Conservation (phyloP, 2,329 filamentous ascomycete species). For the Ophiostoma pallidulum region DNA sequence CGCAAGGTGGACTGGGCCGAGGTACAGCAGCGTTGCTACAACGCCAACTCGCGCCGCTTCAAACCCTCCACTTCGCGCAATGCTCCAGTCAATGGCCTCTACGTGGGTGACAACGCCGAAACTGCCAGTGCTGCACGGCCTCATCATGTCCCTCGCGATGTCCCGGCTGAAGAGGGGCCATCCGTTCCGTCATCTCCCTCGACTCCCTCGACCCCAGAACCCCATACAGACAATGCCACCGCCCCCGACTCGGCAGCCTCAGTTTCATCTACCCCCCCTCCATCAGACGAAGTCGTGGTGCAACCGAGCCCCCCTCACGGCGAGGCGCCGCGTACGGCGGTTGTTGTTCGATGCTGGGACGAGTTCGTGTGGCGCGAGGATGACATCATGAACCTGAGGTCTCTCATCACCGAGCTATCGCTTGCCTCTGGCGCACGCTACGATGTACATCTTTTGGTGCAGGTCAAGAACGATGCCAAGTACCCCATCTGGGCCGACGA, state of each 20-base stretch:
- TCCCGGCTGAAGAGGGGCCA: neutral
- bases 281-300: conserved; percentile 7
- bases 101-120: conserved; percentile 25
- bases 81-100: conserved; percentile 41
- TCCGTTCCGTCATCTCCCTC: too few relatives aligned
- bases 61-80: conserved; percentile 33
- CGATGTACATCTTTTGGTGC: conserved; percentile 74
- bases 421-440: conserved; percentile 79
- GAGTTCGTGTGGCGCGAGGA: conserved; percentile 71
- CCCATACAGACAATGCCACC: too few relatives aligned
- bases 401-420: conserved; percentile 73
- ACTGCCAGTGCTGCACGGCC: conserved; percentile 11
- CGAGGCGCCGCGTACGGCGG: conserved; percentile 53
- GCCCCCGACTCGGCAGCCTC: too few relatives aligned
- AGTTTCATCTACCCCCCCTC: too few relatives aligned
- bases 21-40: conserved; percentile 63
- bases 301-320: neutral
- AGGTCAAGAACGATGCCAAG: conserved; percentile 66
- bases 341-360: conserved; percentile 76
- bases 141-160: neutral
- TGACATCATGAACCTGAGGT: conserved; percentile 71
- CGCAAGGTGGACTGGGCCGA: conserved; percentile 68
- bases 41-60: conserved; percentile 63
- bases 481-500: conserved; percentile 72
- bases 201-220: too few relatives aligned